Conservation (phyloP, 2,329 filamentous ascomycete species). For the Pseudocercospora musae region DNA sequence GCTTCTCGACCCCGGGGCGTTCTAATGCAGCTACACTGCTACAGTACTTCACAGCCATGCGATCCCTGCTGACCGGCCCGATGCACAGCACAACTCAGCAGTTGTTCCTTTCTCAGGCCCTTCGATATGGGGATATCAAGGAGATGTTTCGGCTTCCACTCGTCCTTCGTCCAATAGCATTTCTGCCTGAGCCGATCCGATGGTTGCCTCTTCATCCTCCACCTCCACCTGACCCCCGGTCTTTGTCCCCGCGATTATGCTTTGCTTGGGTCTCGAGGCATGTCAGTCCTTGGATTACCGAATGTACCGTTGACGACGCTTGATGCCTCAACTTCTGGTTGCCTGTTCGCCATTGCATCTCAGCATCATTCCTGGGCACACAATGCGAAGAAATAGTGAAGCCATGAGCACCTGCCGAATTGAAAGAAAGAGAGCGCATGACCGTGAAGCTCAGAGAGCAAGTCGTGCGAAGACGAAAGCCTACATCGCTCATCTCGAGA, state of each 20-base stretch:
- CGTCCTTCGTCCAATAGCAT: background rate
- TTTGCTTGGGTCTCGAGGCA: background rate
- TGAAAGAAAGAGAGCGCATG: conserved; percentile 28
- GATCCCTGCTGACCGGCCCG: background rate
- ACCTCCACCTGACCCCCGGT: background rate
- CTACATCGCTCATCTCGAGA: conserved; percentile 25
- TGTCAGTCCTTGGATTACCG: background rate
- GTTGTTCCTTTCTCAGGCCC: background rate
- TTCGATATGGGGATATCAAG: background rate
- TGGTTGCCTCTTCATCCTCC: background rate
- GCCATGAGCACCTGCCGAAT: conserved; percentile 21
- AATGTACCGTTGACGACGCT: background rate
- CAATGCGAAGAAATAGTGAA: conserved; percentile 18
- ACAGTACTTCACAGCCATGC: background rate
- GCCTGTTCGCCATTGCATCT: background rate
- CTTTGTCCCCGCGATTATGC: conserved; percentile 1
- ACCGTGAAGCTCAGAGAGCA: conserved; percentile 23
- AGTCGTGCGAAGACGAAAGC: conserved; percentile 25
- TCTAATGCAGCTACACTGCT: background rate
- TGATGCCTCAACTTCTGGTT: background rate
- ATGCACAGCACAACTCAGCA: background rate
- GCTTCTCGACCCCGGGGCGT: background rate
- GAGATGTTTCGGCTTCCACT: background rate
- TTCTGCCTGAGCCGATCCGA: background rate
- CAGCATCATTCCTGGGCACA: background rate